Conservation (phyloP, 148 eudicot species). For the Vaccinium corymbosum region DNA sequence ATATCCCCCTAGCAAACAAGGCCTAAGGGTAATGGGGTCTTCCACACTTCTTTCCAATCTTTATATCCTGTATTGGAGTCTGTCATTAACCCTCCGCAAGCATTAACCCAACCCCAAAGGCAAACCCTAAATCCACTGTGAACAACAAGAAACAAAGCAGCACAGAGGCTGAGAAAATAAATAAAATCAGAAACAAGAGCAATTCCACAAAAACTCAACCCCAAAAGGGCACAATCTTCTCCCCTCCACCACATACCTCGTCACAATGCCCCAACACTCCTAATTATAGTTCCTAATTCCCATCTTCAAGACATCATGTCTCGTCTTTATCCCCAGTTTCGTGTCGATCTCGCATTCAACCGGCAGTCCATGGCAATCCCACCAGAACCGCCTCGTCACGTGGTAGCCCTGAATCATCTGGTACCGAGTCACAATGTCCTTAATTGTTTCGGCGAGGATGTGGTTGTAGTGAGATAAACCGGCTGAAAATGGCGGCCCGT, state of each 20-base stretch:
- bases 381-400: conserved; percentile 84
- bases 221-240: conserved; percentile 40
- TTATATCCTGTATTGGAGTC: too few species aligned
- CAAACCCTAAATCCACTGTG: too few species aligned
- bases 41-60: too few species aligned
- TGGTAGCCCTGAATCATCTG: conserved; percentile 81
- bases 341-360: conserved; percentile 84
- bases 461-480: conserved; percentile 94
- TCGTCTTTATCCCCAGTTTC: conserved; percentile 56
- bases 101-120: too few species aligned
- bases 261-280: conserved; percentile 83
- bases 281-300: conserved; percentile 86
- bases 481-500: conserved; percentile 87
- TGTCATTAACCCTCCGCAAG: too few species aligned
- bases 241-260: conserved; percentile 86
- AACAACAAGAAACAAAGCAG: too few species aligned
- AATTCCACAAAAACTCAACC: too few species aligned
- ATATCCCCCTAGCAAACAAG: too few species aligned
- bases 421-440: conserved; percentile 85
- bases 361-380: conserved; percentile 94
- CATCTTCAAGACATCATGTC: conserved; percentile 71
- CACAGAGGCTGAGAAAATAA: too few species aligned
- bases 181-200: too few species aligned
- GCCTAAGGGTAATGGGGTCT: too few species aligned
- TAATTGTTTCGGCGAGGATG: conserved; percentile 82